These are phyloP conservation scores for Candida stauntonica DNA, from an alignment of 805 yeast species.

Conservation along the genomic window DNA sequence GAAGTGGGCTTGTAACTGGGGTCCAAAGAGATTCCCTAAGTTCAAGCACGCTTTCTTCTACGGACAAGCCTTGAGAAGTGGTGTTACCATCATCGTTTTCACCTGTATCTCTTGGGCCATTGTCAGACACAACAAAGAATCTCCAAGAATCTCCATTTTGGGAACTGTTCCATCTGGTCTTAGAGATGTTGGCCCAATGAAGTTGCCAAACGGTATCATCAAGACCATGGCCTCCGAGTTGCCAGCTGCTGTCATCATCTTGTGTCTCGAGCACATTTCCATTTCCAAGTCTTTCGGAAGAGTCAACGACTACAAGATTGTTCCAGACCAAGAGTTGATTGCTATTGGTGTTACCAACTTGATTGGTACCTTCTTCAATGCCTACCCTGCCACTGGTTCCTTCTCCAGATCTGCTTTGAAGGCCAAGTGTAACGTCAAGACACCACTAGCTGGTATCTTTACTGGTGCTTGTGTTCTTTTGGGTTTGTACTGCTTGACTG, in stretches of 20 bases:
- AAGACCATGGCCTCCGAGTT: slow-evolving; percentile 65
- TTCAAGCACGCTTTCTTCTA: slow-evolving; percentile 56
- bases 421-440: slow-evolving; percentile 91
- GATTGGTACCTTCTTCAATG: slow-evolving; percentile 86
- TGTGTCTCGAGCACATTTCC: slow-evolving; percentile 88
- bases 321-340: slow-evolving; percentile 89
- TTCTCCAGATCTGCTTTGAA: slow-evolving; percentile 92
- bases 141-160: slow-evolving; percentile 47
- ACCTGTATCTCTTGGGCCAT: slow-evolving; percentile 81
- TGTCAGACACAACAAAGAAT: slow-evolving; percentile 45
- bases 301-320: slow-evolving; percentile 82
- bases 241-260: slow-evolving; percentile 80
- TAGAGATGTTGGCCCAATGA: slow-evolving; percentile 68
- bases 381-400: slow-evolving; percentile 95
- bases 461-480: slow-evolving; percentile 86
- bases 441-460: slow-evolving; percentile 88
- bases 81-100: slow-evolving; percentile 73
- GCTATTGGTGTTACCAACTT: slow-evolving; percentile 92
- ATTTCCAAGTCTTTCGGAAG: slow-evolving; percentile 92
- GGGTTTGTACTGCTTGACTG: slow-evolving; percentile 80
- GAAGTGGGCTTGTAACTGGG: slow-evolving; percentile 59
- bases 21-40: slow-evolving; percentile 62
- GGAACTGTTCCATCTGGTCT: slow-evolving; percentile 84
- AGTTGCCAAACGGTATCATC: slow-evolving; percentile 55
- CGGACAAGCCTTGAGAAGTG: slow-evolving; percentile 71